A percentile compares a stretch with the other conserved stretches of the same genome.
These are phyloP conservation scores for Xylaria multiplex DNA, from an alignment of 2,329 filamentous ascomycete species.

Conservation along the genomic window DNA sequence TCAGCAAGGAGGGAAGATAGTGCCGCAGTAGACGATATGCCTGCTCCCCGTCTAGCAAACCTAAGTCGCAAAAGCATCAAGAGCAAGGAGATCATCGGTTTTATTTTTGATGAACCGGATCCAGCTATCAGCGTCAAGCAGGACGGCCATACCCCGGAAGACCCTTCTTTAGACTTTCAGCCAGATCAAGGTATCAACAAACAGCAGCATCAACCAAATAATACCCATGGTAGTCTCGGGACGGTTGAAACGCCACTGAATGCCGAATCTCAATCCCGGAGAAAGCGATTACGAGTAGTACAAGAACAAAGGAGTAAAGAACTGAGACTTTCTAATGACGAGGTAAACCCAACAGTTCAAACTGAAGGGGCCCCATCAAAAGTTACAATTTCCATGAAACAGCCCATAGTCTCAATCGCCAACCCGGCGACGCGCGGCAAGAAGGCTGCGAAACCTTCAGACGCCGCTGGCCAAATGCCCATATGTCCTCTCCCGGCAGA, in stretches of 20 bases:
- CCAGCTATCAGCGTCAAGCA: slow-evolving; percentile 8
- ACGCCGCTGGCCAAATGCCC: slow-evolving; percentile 61
- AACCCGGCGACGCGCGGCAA: slow-evolving; percentile 59
- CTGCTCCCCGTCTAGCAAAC: slow-evolving; percentile 46
- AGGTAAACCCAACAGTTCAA: slow-evolving; percentile 1
- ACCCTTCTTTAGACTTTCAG: background rate
- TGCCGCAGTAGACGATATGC: slow-evolving; percentile 27
- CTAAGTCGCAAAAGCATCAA: slow-evolving; percentile 46
- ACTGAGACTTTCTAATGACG: background rate
- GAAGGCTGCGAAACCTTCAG: slow-evolving; percentile 62
- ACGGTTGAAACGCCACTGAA: background rate
- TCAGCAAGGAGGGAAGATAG: slow-evolving; percentile 23
- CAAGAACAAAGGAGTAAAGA: slow-evolving; percentile 23
- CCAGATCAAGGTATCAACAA: slow-evolving; percentile 3
- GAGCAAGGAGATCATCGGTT: slow-evolving; percentile 49
- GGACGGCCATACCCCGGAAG: slow-evolving; percentile 2
- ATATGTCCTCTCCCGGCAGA: slow-evolving; percentile 48
- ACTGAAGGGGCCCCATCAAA: slow-evolving; percentile 11
- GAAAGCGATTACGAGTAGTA: background rate
- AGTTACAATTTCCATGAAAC: slow-evolving; percentile 20
- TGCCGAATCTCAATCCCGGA: slow-evolving; percentile 5
- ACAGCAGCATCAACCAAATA: background rate
- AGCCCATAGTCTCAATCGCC: slow-evolving; percentile 8
- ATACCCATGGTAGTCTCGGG: background rate
- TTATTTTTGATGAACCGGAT: slow-evolving; percentile 42